phyloP scores from a whole-genome alignment of 2,329 filamentous ascomycete genomes.

The Hypoxylon sp. region DNA sequence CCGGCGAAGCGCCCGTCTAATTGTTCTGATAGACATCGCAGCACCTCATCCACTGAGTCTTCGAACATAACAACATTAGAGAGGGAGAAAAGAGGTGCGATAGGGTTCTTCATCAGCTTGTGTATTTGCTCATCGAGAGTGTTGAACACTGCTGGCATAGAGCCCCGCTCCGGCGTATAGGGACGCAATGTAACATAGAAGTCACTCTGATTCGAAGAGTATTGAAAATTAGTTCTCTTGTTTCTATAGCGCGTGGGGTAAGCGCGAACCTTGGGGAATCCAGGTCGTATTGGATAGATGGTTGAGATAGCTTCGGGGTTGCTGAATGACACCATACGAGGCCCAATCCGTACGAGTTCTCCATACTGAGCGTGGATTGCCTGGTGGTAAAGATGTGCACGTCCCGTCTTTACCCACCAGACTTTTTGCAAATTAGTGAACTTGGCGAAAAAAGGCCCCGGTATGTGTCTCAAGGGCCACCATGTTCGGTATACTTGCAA shows the following conservation, averaged over 20 bases:
- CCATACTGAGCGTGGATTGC: conserved; percentile 35
- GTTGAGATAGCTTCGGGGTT: conserved; percentile 31
- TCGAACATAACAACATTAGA: conserved; percentile 38
- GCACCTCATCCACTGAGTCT: conserved; percentile 35
- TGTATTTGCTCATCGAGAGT: conserved; percentile 45
- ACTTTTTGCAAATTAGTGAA: conserved; percentile 35
- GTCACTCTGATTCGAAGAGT: conserved; percentile 24
- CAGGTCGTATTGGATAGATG: conserved; percentile 35
- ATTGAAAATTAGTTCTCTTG: not conserved
- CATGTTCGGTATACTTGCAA: too few species aligned
- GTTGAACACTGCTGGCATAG: conserved; percentile 43
- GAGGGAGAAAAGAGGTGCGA: conserved; percentile 39
- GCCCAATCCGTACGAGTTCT: conserved; percentile 32
- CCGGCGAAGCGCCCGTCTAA: conserved; percentile 25
- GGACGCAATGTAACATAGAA: conserved; percentile 43
- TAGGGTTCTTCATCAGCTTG: conserved; percentile 41
- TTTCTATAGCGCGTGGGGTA: not conserved
- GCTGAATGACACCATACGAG: conserved; percentile 32
- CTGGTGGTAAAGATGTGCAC: conserved; percentile 27
- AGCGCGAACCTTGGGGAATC: conserved; percentile 40
- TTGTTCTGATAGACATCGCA: conserved; percentile 23
- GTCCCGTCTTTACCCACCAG: conserved; percentile 34
- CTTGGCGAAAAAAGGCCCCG: conserved; percentile 34
- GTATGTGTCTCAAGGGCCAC: conserved; percentile 35
- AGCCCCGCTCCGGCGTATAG: conserved; percentile 33